Percentiles rank a stretch among this genome's conserved stretches.
phyloP scores from a whole-genome alignment of 306 rosid genomes.

The Acacia melanoxylon region DNA sequence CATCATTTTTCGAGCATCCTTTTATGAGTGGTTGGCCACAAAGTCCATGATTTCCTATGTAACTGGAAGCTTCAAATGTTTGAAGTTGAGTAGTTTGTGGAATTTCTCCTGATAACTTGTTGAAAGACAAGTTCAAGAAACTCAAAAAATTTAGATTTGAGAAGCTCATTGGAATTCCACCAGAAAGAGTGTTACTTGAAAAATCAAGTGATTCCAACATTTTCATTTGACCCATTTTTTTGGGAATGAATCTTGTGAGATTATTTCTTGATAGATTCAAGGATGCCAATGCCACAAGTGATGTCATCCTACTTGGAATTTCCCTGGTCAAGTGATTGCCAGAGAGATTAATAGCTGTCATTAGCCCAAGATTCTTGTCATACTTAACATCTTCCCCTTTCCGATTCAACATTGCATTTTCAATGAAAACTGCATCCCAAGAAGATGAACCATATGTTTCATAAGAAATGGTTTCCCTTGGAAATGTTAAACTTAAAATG shows the following conservation, averaged over 20 bases:
- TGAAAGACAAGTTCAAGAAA: background rate
- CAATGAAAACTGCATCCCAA: too few species aligned
- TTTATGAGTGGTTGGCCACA: background rate
- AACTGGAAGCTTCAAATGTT: background rate
- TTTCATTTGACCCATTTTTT: background rate
- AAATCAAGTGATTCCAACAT: background rate
- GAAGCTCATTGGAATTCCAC: background rate
- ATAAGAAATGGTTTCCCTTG: too few species aligned
- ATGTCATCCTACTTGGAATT: background rate
- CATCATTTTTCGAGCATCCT: background rate
- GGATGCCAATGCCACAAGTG: background rate
- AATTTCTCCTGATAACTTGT: background rate
- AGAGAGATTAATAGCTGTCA: too few species aligned
- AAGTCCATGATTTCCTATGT: background rate
- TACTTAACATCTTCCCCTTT: too few species aligned
- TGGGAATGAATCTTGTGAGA: background rate
- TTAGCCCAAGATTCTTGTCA: too few species aligned
- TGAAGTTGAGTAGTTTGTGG: background rate
- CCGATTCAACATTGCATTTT: too few species aligned
- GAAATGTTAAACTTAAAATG: too few species aligned
- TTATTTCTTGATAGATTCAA: background rate
- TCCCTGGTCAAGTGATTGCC: background rate
- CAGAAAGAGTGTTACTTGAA: background rate
- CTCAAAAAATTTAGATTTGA: background rate
- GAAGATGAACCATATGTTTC: fast-evolving